These are phyloP conservation scores for Diaporthe destruens DNA, from an alignment of 2,329 filamentous ascomycete genomes.

Conservation along the genomic window DNA sequence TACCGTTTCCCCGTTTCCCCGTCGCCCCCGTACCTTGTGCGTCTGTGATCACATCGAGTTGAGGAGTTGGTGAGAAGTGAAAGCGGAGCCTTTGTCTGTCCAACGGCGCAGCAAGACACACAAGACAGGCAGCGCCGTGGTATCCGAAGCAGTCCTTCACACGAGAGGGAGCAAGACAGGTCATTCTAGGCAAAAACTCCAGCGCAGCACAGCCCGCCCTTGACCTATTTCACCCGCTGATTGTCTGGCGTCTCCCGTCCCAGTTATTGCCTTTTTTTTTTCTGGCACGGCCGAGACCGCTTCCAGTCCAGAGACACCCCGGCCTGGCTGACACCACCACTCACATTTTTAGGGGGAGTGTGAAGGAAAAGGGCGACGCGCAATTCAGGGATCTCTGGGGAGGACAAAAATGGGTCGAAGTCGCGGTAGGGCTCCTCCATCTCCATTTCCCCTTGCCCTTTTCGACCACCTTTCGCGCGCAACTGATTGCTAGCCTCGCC, in stretches of 20 bases:
- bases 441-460: constrained; percentile 36
- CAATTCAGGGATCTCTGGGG: constrained; percentile 40
- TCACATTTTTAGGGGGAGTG: constrained; percentile 35
- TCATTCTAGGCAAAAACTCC: constrained; percentile 6
- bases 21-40: not conserved
- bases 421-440: constrained; percentile 62
- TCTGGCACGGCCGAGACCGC: constrained; percentile 40
- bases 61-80: constrained; percentile 36
- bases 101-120: constrained; percentile 25
- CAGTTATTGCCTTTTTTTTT: constrained; percentile 27
- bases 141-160: constrained; percentile 20
- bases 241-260: constrained; percentile 30
- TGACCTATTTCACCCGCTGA: constrained; percentile 35
- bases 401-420: constrained; percentile 63
- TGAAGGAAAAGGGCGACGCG: constrained; percentile 36
- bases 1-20: too few species aligned
- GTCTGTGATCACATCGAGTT: constrained; percentile 6
- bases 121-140: constrained; percentile 11
- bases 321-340: constrained; percentile 39
- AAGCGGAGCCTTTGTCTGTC: constrained; percentile 26
- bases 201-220: constrained; percentile 30
- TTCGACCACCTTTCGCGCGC: constrained; percentile 33
- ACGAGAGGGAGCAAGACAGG: constrained; percentile 5
- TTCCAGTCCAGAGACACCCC: constrained; percentile 40
- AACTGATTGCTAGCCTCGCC: constrained; percentile 40